A percentile compares a stretch with the other conserved stretches of the same genome.
Conservation (phyloP, 768 basidiomycete genomes). For the Symmetrospora coprosmae region DNA sequence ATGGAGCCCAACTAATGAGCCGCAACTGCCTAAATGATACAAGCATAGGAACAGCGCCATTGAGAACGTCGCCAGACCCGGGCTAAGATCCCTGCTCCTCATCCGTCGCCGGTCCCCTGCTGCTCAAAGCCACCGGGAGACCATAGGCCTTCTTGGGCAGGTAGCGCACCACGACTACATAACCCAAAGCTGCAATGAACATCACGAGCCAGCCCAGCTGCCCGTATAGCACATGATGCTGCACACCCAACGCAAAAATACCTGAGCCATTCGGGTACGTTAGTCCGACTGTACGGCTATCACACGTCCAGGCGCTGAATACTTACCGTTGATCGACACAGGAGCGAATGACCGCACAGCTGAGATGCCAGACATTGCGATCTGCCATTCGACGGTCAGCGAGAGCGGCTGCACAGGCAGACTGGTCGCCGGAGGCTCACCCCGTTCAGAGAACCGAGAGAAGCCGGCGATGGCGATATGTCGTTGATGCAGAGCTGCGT, state of each 20-base stretch:
- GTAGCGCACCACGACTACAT: not conserved
- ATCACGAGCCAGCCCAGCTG: constrained; percentile 12
- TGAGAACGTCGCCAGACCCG: too few relatives aligned
- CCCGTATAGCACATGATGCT: constrained; percentile 5
- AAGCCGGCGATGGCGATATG: constrained; percentile 1
- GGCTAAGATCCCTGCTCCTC: too few relatives aligned
- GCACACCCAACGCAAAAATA: constrained; percentile 10
- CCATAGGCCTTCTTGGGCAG: not conserved
- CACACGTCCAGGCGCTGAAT: too few relatives aligned
- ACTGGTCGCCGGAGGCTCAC: too few relatives aligned
- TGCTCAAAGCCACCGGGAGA: too few relatives aligned
- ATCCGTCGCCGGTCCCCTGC: too few relatives aligned
- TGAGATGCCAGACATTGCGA: not conserved
- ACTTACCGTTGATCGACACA: too few relatives aligned
- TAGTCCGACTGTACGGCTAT: too few relatives aligned
- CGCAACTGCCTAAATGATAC: too few relatives aligned
- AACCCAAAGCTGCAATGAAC: not conserved
- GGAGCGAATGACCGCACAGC: not conserved
- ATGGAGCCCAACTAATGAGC: too few relatives aligned
- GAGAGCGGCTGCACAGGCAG: not conserved
- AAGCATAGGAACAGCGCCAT: too few relatives aligned
- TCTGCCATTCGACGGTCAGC: not conserved
- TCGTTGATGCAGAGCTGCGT: constrained; percentile 10
- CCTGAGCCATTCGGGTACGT: too few relatives aligned
- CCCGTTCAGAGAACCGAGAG: constrained; percentile 15